Percentiles rank a stretch among this genome's conserved stretches.
Conservation (phyloP, 73 alveolate species). For the Paramecium biaurelia region DNA sequence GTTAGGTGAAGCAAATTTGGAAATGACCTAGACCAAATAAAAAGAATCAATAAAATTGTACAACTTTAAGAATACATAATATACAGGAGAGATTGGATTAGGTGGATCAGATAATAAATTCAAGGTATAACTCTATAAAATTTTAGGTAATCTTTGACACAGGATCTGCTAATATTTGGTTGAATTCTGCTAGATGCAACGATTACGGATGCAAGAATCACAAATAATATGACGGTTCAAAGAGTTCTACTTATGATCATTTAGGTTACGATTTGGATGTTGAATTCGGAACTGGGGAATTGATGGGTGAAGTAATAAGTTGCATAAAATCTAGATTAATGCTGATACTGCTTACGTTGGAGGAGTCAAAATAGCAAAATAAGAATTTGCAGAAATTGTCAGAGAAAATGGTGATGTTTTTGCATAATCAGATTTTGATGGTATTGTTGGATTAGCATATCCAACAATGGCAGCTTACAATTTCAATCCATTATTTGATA, state of each 20-base stretch:
- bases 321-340: background rate
- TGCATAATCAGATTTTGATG: slow-evolving; percentile 70
- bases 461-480: slow-evolving; percentile 76
- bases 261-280: slow-evolving; percentile 64
- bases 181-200: slow-evolving; percentile 69
- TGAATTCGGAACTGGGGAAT: slow-evolving; percentile 73
- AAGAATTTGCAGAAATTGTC: slow-evolving; percentile 78
- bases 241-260: slow-evolving; percentile 39
- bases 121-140: background rate
- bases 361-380: slow-evolving; percentile 61
- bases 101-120: slow-evolving; percentile 25
- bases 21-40: background rate
- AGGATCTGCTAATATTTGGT: slow-evolving; percentile 77
- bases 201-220: slow-evolving; percentile 68
- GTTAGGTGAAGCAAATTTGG: background rate
- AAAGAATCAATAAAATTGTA: slow-evolving; percentile 16
- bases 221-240: slow-evolving; percentile 62
- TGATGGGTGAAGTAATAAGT: slow-evolving; percentile 62
- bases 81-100: slow-evolving; percentile 42
- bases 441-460: slow-evolving; percentile 84
- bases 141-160: slow-evolving; percentile 81
- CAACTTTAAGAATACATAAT: slow-evolving; percentile 22
- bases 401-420: slow-evolving; percentile 78
- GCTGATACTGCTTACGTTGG: slow-evolving; percentile 71
- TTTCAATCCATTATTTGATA: slow-evolving; percentile 73